These are phyloP conservation scores for Cladophialophora immunda DNA, from an alignment of 2,329 filamentous ascomycete genomes.

Conservation along the genomic window DNA sequence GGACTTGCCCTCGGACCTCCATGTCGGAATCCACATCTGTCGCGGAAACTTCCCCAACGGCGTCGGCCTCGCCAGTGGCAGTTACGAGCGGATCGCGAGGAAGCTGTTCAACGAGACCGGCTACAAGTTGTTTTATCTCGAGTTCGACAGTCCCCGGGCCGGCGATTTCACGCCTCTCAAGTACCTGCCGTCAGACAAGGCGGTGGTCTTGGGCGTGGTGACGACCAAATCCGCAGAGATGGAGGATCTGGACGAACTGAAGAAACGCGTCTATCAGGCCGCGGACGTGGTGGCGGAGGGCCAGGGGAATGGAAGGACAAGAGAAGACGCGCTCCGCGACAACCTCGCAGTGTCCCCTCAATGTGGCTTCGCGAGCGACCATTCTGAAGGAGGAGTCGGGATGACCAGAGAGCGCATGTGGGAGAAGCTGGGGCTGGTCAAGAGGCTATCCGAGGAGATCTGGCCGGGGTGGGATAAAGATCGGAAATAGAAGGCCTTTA, in stretches of 20 bases:
- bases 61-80: constrained; percentile 30
- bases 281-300: constrained; percentile 28
- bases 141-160: constrained; percentile 36
- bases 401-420: constrained; percentile 75
- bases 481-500: neutral
- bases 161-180: constrained; percentile 35
- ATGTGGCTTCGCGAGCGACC: constrained; percentile 77
- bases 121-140: constrained; percentile 35
- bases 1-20: constrained; percentile 26
- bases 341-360: constrained; percentile 74
- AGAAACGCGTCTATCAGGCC: constrained; percentile 28
- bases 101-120: constrained; percentile 31
- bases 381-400: constrained; percentile 70
- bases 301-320: constrained; percentile 14
- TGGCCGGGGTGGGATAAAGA: constrained; percentile 58
- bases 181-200: constrained; percentile 32
- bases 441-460: constrained; percentile 75
- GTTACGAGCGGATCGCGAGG: constrained; percentile 33
- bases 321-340: constrained; percentile 45
- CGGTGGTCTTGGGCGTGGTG: constrained; percentile 34
- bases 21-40: constrained; percentile 34
- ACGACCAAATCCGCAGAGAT: constrained; percentile 33
- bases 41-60: constrained; percentile 34
- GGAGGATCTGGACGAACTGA: constrained; percentile 27
- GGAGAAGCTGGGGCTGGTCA: constrained; percentile 75